These are phyloP conservation scores for Silene vulgaris DNA, from an alignment of 179 eudicot genomes.

Conservation along the genomic window DNA sequence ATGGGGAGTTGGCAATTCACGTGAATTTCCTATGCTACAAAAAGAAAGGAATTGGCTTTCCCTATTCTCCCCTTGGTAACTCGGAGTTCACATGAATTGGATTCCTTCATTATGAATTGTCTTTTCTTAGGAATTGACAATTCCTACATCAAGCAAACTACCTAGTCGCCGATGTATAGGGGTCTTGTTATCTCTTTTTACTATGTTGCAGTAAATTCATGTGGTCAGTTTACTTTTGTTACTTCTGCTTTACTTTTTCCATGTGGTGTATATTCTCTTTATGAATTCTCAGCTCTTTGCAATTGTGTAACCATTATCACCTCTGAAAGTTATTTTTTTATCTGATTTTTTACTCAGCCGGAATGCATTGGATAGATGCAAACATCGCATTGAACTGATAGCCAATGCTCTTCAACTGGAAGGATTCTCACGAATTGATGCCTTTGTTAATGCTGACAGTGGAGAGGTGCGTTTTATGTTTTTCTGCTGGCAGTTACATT, in stretches of 20 bases:
- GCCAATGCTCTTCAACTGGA: slow-evolving; percentile 74
- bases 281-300: not conserved
- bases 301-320: slow-evolving; percentile 1
- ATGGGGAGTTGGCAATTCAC: no score
- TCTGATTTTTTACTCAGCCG: slow-evolving; percentile 30
- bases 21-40: no score
- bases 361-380: slow-evolving; percentile 58
- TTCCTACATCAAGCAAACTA: no score
- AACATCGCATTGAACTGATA: slow-evolving; percentile 62
- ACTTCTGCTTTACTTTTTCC: not conserved
- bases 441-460: slow-evolving; percentile 72
- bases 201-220: no score
- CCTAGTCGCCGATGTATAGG: not conserved
- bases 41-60: no score
- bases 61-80: no score
- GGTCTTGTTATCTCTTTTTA: not conserved
- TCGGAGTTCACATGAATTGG: no score
- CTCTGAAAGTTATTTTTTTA: not conserved
- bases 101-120: no score
- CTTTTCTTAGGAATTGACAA: no score
- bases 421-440: slow-evolving; percentile 94
- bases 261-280: not conserved
- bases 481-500: not conserved
- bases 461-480: slow-evolving; percentile 57
- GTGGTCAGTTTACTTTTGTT: not conserved